A percentile compares a stretch with the other conserved stretches of the same genome.
phyloP scores from a whole-genome alignment of 2,329 filamentous ascomycete species.

The Orbilia blumenaviensis region DNA sequence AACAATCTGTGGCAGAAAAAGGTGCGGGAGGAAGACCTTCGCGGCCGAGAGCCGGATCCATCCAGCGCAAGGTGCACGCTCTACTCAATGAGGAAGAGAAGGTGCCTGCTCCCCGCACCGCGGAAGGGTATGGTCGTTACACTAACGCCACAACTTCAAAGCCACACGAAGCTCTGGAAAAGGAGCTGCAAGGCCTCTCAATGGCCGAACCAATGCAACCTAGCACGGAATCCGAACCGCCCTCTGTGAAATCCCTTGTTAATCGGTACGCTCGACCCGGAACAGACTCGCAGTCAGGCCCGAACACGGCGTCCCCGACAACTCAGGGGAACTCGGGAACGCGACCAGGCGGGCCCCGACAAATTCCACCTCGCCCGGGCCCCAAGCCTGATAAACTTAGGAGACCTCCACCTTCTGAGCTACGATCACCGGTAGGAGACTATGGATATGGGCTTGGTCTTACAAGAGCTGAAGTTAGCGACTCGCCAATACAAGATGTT shows the following conservation, averaged over 20 bases:
- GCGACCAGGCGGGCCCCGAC: constrained; percentile 10
- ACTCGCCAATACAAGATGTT: constrained; percentile 40
- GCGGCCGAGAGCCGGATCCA: constrained; percentile 69
- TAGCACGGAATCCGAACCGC: constrained; percentile 56
- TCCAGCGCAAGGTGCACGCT: constrained; percentile 89
- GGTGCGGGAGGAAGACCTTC: constrained; percentile 60
- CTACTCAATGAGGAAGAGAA: constrained; percentile 80
- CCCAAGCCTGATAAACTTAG: constrained; percentile 47
- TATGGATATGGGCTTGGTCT: constrained; percentile 18
- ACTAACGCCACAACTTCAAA: constrained; percentile 66
- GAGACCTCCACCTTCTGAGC: constrained; percentile 28
- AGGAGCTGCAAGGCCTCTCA: constrained; percentile 60
- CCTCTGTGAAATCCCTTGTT: constrained; percentile 55
- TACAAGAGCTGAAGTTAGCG: constrained; percentile 30
- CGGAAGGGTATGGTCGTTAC: constrained; percentile 88
- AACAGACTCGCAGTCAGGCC: constrained; percentile 14
- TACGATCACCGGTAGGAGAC: constrained; percentile 17
- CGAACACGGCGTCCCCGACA: not conserved
- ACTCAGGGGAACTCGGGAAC: not conserved
- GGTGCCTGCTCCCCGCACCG: constrained; percentile 72
- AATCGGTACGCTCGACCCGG: constrained; percentile 50
- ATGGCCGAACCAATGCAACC: constrained; percentile 53
- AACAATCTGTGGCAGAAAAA: constrained; percentile 68
- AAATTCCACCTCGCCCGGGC: constrained; percentile 33
- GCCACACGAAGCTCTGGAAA: constrained; percentile 60